Conservation (phyloP, 805 yeast genomes). For the Candida adriatica region DNA sequence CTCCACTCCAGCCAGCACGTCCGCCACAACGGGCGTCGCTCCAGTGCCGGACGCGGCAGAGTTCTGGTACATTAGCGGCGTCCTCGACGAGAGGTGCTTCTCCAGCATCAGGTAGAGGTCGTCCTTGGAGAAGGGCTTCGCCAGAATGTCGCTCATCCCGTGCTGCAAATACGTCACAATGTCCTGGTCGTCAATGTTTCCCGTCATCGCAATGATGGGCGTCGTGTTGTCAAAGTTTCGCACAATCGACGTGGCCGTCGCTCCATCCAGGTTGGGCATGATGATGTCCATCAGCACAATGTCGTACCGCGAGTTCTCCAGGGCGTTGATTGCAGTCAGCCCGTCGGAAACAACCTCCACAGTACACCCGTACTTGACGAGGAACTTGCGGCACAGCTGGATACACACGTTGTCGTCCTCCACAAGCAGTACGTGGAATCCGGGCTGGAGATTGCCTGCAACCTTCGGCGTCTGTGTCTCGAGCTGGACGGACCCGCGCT, state of each 20-base stretch:
- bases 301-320: slow-evolving; percentile 67
- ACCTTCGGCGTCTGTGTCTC: slow-evolving; percentile 12
- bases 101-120: slow-evolving; percentile 74
- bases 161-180: slow-evolving; percentile 72
- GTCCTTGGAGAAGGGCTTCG: slow-evolving; percentile 89
- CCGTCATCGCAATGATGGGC: slow-evolving; percentile 93
- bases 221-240: slow-evolving; percentile 78
- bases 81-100: slow-evolving; percentile 54
- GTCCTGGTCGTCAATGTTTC: slow-evolving; percentile 79
- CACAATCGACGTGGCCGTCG: slow-evolving; percentile 84
- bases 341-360: slow-evolving; percentile 95
- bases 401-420: slow-evolving; percentile 82
- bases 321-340: slow-evolving; percentile 71
- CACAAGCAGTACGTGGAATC: slow-evolving; percentile 66
- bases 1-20: slow-evolving; percentile 3
- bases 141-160: slow-evolving; percentile 89
- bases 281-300: slow-evolving; percentile 82
- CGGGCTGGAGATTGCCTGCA: slow-evolving; percentile 26
- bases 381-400: slow-evolving; percentile 72
- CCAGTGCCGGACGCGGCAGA: neutral
- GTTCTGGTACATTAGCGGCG: slow-evolving; percentile 27
- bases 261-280: slow-evolving; percentile 85
- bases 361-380: slow-evolving; percentile 83
- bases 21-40: neutral
- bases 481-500: slow-evolving; percentile 1